phyloP scores from a whole-genome alignment of 78 protist genomes.

The Salpingoeca rosetta region DNA sequence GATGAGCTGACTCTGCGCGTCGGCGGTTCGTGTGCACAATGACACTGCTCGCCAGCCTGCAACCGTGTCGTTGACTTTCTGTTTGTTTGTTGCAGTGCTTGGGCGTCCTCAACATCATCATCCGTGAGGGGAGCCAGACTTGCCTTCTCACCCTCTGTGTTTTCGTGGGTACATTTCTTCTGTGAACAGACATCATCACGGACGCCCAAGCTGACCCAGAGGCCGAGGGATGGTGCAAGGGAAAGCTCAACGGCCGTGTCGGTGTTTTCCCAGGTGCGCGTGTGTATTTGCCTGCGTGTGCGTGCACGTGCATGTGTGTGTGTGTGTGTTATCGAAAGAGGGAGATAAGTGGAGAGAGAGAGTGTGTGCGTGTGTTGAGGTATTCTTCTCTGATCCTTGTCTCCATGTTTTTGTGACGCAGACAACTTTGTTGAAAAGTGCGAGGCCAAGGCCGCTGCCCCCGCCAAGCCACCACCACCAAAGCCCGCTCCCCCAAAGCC shows the following conservation, averaged over 20 bases:
- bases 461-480: not conserved
- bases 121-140: not conserved
- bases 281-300: no score
- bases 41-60: no score
- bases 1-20: not conserved
- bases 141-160: no score
- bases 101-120: not conserved
- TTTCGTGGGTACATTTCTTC: no score
- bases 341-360: no score
- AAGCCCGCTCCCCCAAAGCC: not conserved
- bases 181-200: not conserved
- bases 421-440: not conserved
- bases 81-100: not conserved
- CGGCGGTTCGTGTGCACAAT: not conserved
- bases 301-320: no score
- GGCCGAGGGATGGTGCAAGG: not conserved
- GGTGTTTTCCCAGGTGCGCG: not conserved
- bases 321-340: no score
- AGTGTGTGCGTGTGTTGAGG: no score
- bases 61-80: no score
- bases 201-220: not conserved
- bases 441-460: not conserved
- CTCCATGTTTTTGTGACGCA: no score
- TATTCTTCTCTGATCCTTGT: no score
- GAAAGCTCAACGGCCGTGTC: not conserved